These are phyloP conservation scores for Naganishia sp. DNA, from an alignment of 1,284 basidiomycete species.

Conservation along the genomic window DNA sequence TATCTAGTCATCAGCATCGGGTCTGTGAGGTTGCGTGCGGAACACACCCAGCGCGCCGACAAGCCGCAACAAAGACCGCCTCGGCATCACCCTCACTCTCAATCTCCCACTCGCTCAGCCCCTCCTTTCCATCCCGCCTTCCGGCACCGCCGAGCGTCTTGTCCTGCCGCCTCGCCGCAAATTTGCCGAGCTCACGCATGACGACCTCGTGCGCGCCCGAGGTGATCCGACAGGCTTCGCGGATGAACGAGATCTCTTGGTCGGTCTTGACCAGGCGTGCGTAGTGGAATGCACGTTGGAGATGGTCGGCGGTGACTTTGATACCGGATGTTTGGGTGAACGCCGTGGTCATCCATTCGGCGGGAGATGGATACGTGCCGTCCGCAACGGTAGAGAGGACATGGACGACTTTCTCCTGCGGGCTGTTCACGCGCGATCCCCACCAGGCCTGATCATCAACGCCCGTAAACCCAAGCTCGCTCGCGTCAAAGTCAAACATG, in stretches of 20 bases:
- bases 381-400: constrained; percentile 29
- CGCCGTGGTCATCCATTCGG: constrained; percentile 45
- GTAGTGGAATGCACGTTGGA: constrained; percentile 71
- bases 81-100: constrained; percentile 88
- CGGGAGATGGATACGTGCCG: constrained; percentile 59
- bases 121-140: constrained; percentile 59
- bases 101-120: constrained; percentile 74
- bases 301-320: constrained; percentile 57
- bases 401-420: constrained; percentile 32
- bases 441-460: constrained; percentile 33
- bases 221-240: constrained; percentile 76
- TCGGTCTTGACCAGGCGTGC: constrained; percentile 75
- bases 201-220: constrained; percentile 83
- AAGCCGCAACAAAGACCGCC: constrained; percentile 84
- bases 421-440: constrained; percentile 50
- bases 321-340: constrained; percentile 44
- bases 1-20: background rate
- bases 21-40: background rate
- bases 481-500: constrained; percentile 61
- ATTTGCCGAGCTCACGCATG: constrained; percentile 81
- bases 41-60: constrained; percentile 74
- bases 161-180: constrained; percentile 56
- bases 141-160: constrained; percentile 53
- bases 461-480: constrained; percentile 57
- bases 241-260: constrained; percentile 71